These are phyloP conservation scores for Sclerotiophoma versabilis DNA, from an alignment of 2,329 filamentous ascomycete genomes.

Conservation along the genomic window DNA sequence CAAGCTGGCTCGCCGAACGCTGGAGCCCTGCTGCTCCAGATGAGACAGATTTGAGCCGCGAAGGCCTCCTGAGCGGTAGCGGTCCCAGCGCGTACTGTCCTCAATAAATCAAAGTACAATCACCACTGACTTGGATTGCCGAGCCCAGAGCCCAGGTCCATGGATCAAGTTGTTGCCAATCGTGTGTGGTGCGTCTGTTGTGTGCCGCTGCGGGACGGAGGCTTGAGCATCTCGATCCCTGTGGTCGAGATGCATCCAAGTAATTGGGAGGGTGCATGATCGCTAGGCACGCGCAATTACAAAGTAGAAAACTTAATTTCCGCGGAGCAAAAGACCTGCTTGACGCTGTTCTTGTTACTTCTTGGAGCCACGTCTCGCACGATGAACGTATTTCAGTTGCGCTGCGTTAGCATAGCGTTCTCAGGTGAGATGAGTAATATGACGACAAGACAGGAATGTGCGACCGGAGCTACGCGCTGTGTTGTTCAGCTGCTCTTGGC, in stretches of 20 bases:
- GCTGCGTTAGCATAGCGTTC: neutral
- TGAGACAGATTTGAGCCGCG: no score
- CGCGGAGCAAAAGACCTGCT: neutral
- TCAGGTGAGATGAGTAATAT: no score
- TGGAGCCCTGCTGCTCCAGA: no score
- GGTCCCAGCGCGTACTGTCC: no score
- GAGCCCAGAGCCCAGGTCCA: neutral
- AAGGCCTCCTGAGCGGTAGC: no score
- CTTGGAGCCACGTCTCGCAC: neutral
- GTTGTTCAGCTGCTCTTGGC: neutral
- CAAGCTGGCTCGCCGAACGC: no score
- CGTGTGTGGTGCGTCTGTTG: neutral
- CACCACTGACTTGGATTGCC: neutral
- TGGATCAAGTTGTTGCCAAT: neutral
- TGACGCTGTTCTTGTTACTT: neutral
- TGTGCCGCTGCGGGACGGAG: neutral
- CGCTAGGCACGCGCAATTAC: neutral
- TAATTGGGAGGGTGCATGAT: neutral
- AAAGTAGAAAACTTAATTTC: neutral
- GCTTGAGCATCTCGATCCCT: neutral
- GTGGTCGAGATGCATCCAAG: neutral
- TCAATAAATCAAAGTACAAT: no score
- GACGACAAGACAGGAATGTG: conserved; percentile 6
- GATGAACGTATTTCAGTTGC: neutral
- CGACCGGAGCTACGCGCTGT: neutral